Evolutionary conservation across 2,329 filamentous ascomycete species (phyloP).

Genomic region (Ciborinia camelliae): DNA sequence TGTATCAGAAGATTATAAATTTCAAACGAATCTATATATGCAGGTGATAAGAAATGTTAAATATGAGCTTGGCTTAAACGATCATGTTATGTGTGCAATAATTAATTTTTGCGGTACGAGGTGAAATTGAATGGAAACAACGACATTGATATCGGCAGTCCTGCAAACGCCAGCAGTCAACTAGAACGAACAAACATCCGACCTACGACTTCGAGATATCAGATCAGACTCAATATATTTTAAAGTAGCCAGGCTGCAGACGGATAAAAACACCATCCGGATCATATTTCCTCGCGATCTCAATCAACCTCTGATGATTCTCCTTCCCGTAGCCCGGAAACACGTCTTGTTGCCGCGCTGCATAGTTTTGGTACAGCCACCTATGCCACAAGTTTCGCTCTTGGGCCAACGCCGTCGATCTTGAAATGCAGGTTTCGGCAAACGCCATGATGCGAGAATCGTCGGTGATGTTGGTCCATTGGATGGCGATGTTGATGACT

Average conservation of each 20-base stretch:
- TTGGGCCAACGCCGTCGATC: conserved; percentile 34
- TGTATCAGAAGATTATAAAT: too few relatives aligned
- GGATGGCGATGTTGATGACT: conserved; percentile 24
- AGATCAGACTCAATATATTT: conserved; percentile 32
- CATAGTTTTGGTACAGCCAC: conserved; percentile 44
- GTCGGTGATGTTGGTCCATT: conserved; percentile 35
- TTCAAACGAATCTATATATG: too few relatives aligned
- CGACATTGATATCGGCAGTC: background rate
- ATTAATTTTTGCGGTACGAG: too few relatives aligned
- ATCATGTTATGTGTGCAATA: too few relatives aligned
- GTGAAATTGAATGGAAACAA: background rate
- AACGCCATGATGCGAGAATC: conserved; percentile 38
- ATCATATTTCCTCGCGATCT: conserved; percentile 32
- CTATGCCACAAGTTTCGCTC: conserved; percentile 38
- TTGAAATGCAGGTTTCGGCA: conserved; percentile 33
- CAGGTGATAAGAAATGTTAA: too few relatives aligned
- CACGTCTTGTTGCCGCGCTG: conserved; percentile 38
- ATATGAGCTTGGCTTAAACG: too few relatives aligned
- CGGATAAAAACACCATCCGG: conserved; percentile 32
- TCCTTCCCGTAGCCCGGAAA: conserved; percentile 39
- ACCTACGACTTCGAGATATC: too few relatives aligned
- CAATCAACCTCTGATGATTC: conserved; percentile 35
- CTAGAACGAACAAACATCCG: too few relatives aligned
- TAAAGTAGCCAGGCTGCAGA: conserved; percentile 43
- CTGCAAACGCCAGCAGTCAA: background rate